Percentiles rank a stretch among this genome's conserved stretches.
These are phyloP conservation scores for Zymoseptoria tritici DNA, from an alignment of 2,329 filamentous ascomycete genomes.

Conservation along the genomic window DNA sequence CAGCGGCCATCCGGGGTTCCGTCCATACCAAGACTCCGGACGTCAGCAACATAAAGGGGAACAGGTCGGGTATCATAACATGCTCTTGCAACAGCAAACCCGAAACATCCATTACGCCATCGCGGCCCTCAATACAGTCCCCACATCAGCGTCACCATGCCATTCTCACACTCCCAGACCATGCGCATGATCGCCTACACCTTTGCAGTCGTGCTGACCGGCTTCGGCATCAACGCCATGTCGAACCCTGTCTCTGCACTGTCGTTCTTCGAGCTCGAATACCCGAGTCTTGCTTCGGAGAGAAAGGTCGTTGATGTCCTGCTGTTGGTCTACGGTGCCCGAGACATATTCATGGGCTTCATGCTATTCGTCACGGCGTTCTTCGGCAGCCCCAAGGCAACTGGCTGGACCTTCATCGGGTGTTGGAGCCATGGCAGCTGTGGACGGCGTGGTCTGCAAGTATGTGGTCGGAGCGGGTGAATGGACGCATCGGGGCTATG, in stretches of 20 bases:
- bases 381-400: conserved; percentile 33
- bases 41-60: neutral
- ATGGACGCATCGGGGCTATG: conserved; percentile 47
- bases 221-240: conserved; percentile 37
- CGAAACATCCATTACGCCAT: neutral
- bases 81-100: neutral
- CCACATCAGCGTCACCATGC: neutral
- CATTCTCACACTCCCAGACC: conserved; percentile 4
- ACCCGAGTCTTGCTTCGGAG: conserved; percentile 25
- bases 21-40: neutral
- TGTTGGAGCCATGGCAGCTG: conserved; percentile 36
- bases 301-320: conserved; percentile 35
- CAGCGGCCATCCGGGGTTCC: neutral
- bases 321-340: conserved; percentile 41
- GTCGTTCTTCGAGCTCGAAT: conserved; percentile 32
- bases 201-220: conserved; percentile 27
- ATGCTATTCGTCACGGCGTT: conserved; percentile 33
- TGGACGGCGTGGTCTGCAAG: conserved; percentile 40
- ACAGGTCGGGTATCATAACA: neutral
- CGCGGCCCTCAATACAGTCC: neutral
- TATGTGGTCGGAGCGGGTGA: conserved; percentile 33
- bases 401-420: conserved; percentile 40
- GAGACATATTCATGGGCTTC: conserved; percentile 45
- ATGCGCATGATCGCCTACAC: conserved; percentile 2
- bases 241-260: conserved; percentile 31